A percentile compares a stretch with the other conserved stretches of the same genome.
Evolutionary conservation across 306 rosid genomes (phyloP).

Genomic region (Rosa persica): DNA sequence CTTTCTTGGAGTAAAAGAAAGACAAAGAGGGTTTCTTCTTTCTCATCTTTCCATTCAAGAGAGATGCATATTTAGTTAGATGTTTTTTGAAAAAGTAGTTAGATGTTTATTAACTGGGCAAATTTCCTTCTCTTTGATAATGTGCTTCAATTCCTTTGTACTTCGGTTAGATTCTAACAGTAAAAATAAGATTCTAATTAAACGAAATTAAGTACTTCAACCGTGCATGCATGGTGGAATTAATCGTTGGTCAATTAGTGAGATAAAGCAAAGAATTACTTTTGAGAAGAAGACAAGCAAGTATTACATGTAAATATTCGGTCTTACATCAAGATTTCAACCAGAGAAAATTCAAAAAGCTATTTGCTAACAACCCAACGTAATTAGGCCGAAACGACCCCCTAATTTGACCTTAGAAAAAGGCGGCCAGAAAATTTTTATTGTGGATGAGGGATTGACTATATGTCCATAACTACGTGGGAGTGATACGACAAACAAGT

Average conservation of each 20-base stretch:
- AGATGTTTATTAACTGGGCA: background rate
- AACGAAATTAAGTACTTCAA: too few relatives aligned
- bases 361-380: background rate
- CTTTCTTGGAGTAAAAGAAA: background rate
- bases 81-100: background rate
- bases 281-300: conserved; percentile 7
- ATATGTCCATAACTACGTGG: background rate
- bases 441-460: conserved; percentile 13
- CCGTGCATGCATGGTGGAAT: background rate
- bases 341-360: background rate
- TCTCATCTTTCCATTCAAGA: background rate
- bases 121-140: background rate
- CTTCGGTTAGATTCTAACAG: background rate
- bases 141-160: background rate
- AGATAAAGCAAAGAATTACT: background rate
- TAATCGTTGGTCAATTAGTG: background rate
- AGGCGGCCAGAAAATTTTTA: background rate
- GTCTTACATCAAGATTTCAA: background rate
- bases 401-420: background rate
- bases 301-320: background rate
- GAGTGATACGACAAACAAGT: background rate
- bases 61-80: background rate
- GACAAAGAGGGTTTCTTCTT: background rate
- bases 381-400: background rate
- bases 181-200: too few relatives aligned